These are phyloP conservation scores for Metschnikowia noctiluminum DNA, from an alignment of 805 yeast species.

Conservation along the genomic window DNA sequence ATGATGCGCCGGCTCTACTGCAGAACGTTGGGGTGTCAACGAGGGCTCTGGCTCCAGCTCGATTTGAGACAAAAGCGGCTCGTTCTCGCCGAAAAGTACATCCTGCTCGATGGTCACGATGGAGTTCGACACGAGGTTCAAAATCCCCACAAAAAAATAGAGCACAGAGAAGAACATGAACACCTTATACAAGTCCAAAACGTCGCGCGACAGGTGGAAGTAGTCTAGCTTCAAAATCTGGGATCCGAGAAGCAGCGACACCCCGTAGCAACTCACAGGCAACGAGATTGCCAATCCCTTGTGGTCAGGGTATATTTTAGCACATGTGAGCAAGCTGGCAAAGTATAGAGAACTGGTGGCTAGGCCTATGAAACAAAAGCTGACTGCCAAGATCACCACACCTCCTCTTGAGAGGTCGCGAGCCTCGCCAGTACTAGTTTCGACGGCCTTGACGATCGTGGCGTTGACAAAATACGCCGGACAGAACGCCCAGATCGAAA, in stretches of 20 bases:
- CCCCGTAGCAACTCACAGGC: conserved; percentile 86
- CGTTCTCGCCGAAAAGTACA: conserved; percentile 32
- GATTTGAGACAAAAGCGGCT: conserved; percentile 13
- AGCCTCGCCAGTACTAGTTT: not conserved
- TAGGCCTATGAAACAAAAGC: conserved; percentile 60
- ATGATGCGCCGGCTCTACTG: conserved; percentile 38
- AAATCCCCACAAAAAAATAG: conserved; percentile 53
- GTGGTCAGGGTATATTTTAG: conserved; percentile 72
- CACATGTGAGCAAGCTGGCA: conserved; percentile 73
- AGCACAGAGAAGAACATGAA: conserved; percentile 51
- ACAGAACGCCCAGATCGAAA: conserved; percentile 57
- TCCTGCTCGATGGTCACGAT: conserved; percentile 59
- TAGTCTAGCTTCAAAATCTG: conserved; percentile 48
- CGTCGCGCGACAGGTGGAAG: conserved; percentile 29
- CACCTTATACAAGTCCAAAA: conserved; percentile 47
- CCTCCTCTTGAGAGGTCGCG: conserved; percentile 30
- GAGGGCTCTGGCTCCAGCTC: conserved; percentile 14
- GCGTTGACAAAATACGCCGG: conserved; percentile 60
- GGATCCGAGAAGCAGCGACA: conserved; percentile 73
- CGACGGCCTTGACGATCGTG: conserved; percentile 18
- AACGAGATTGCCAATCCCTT: conserved; percentile 81
- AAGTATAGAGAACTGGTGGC: conserved; percentile 75
- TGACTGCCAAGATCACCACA: conserved; percentile 38
- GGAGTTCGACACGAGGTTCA: conserved; percentile 64
- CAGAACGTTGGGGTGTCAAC: conserved; percentile 31